phyloP scores from a whole-genome alignment of 306 rosid genomes.

The Vigna radiata region DNA sequence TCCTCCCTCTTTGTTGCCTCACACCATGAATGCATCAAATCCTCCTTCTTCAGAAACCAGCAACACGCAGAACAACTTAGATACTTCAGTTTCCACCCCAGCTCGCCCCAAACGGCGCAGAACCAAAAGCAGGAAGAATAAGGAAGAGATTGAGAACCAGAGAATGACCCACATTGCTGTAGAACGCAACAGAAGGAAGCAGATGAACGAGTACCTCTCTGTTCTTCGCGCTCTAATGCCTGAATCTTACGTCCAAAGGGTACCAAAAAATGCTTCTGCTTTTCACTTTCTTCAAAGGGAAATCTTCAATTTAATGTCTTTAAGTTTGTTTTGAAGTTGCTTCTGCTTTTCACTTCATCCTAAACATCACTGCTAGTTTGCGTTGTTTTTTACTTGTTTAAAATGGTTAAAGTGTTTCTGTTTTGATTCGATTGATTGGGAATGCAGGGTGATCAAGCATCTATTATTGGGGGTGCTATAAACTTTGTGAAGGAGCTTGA shows the following conservation, averaged over 20 bases:
- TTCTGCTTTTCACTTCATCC: too few species aligned
- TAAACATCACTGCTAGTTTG: neutral
- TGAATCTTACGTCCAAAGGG: constrained; percentile 91
- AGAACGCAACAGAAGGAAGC: constrained; percentile 91
- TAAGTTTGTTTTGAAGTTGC: neutral
- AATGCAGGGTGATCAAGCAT: constrained; percentile 92
- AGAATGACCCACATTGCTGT: constrained; percentile 99
- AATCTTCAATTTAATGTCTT: neutral
- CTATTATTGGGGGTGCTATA: constrained; percentile 92
- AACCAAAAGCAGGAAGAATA: constrained; percentile 67
- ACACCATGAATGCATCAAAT: constrained; percentile 33
- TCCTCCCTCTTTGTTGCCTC: constrained; percentile 43
- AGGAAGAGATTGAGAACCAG: constrained; percentile 93
- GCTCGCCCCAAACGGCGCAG: constrained; percentile 77
- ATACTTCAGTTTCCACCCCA: constrained; percentile 37
- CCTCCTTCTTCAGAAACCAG: constrained; percentile 51
- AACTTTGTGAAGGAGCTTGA: constrained; percentile 93
- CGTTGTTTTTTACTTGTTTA: neutral
- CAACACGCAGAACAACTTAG: constrained; percentile 44
- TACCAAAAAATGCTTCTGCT: constrained; percentile 31
- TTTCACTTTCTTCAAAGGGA: neutral
- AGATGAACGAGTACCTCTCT: constrained; percentile 96
- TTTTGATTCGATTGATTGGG: neutral
- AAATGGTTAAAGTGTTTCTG: neutral
- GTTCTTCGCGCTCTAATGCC: constrained; percentile 90